These are phyloP conservation scores for Tylopilus subfusipes DNA, from an alignment of 768 basidiomycete genomes.

Conservation along the genomic window DNA sequence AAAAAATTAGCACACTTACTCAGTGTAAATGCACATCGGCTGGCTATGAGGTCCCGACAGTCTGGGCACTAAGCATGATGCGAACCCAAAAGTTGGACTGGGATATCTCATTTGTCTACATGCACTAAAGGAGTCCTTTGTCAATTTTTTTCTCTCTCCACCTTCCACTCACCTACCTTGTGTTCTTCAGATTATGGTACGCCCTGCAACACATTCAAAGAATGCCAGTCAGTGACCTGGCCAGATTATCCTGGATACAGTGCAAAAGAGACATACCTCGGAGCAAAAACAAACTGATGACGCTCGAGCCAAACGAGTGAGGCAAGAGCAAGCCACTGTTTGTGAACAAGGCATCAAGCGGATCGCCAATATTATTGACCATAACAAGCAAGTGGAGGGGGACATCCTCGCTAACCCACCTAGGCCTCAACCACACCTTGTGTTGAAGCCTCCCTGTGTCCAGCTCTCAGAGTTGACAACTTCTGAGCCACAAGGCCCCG, in stretches of 20 bases:
- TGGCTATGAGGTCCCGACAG: too few species aligned
- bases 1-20: too few species aligned
- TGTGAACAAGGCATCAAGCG: background rate
- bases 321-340: background rate
- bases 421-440: background rate
- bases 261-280: background rate
- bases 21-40: too few species aligned
- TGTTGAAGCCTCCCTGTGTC: background rate
- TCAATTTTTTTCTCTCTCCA: too few species aligned
- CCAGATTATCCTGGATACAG: background rate
- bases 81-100: too few species aligned
- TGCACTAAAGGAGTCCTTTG: too few species aligned
- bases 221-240: background rate
- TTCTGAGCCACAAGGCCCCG: background rate
- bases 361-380: background rate
- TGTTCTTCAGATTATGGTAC: background rate
- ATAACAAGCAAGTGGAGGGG: background rate
- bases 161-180: too few species aligned
- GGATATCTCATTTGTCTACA: too few species aligned
- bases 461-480: background rate
- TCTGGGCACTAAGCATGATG: too few species aligned
- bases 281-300: background rate
- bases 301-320: background rate
- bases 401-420: background rate
- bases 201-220: background rate